phyloP scores from a whole-genome alignment of 768 basidiomycete genomes.

The Filobasidium wieringae region DNA sequence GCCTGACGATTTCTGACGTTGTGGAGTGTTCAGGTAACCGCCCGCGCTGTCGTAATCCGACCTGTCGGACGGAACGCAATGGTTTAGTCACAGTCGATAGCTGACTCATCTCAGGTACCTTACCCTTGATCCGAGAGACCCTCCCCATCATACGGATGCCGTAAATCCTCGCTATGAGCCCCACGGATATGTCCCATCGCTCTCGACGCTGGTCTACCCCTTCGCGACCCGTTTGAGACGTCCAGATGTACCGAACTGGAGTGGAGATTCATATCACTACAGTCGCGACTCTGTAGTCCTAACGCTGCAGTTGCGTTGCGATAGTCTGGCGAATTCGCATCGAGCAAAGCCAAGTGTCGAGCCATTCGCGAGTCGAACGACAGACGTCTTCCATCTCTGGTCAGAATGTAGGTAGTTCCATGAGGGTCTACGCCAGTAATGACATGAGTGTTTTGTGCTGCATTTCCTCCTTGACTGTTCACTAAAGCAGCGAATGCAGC shows the following conservation, averaged over 20 bases:
- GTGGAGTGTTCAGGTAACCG: background rate
- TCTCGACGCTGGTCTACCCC: background rate
- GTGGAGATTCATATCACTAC: too few relatives aligned
- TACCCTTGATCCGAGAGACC: background rate
- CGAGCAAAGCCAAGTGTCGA: background rate
- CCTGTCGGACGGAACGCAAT: background rate
- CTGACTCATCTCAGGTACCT: background rate
- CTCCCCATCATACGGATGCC: background rate
- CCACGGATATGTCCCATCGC: background rate
- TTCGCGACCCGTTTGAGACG: background rate
- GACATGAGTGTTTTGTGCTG: conserved; percentile 1
- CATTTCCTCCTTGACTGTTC: background rate
- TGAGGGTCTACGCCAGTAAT: background rate
- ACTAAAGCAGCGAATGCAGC: background rate
- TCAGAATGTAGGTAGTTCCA: conserved; percentile 15
- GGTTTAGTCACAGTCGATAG: background rate
- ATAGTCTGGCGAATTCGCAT: background rate
- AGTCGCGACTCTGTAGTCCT: too few relatives aligned
- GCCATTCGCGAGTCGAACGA: conserved; percentile 12
- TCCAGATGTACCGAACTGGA: too few relatives aligned
- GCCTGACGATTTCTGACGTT: background rate
- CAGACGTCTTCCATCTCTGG: conserved; percentile 9
- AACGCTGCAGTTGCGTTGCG: background rate
- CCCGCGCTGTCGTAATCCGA: background rate
- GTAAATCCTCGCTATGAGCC: background rate